Base-by-base conservation (phyloP, 2,329 filamentous ascomycete species). In the Blastomyces percursus region DNA sequence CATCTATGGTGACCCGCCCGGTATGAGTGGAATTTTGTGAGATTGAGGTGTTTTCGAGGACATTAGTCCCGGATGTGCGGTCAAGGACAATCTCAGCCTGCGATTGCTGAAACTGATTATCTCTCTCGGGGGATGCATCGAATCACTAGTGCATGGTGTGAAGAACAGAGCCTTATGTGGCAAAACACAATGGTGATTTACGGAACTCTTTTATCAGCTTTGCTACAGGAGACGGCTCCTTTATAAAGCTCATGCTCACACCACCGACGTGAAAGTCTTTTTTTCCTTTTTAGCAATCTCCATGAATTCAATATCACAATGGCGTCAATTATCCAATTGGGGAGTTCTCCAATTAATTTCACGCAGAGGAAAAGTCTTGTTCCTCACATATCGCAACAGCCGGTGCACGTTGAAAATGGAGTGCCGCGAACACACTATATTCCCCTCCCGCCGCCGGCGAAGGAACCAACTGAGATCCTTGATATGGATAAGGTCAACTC, bases 401-500 rank as follows among this genome's bases (percentile, higher is more conserved):
- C 61, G 2, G 21, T 1, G 38, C 44, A 61, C 19, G 56, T 35
- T 56, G 64, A 61, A 46, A 60, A 40, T 50, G 42, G 56, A 12
- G 46, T 27, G n/a, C 46, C 14, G 58, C 63, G 66, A 16, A 54
- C 57, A 35, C 27, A 59, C 19, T 72, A 78, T 54, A 85, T 90
- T 63, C 82, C 89, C 27, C 78, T 95, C 3, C 90, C 91, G 14
- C 90, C 90, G 11, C 80, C 79, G 27, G 81, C 84, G 5, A 81
- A 73, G 50, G 72, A 73, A 57, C 79, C 84, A 4, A 85, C 82
- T 57, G 76, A 81, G 51, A 83, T 94, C 14, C 79, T 95, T 6
- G 79, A 85, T n/a, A 76, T 90, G 69, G 91, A 96, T 72, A 80
- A 89, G 66, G 87, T 88, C n/a, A 65, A 96, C 91, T 0, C 92